Percentiles rank a stretch among this genome's conserved stretches.
These are phyloP conservation scores for Cytospora chrysosperma DNA, from an alignment of 2,329 filamentous ascomycete genomes.

Conservation along the genomic window DNA sequence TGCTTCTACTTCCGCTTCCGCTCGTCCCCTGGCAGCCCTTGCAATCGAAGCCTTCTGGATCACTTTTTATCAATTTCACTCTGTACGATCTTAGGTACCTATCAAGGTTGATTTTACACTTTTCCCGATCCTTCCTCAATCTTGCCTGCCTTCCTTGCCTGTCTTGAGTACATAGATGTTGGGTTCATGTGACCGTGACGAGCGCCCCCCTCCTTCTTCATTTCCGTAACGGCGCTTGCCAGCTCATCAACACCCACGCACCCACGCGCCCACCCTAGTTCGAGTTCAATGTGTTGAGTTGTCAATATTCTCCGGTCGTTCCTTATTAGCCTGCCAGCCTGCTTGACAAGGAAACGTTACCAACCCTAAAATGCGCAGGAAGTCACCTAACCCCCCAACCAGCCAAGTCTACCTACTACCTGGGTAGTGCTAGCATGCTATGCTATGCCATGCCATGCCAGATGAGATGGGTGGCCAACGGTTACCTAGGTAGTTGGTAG, in stretches of 20 bases:
- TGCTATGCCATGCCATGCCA: too few relatives aligned
- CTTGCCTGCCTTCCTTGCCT: not conserved
- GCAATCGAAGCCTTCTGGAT: not conserved
- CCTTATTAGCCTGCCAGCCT: not conserved
- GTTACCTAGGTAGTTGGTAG: too few relatives aligned
- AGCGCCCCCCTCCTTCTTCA: conserved; percentile 12
- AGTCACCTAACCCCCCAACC: not conserved
- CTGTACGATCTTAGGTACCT: not conserved
- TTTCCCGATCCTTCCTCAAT: not conserved
- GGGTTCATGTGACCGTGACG: conserved; percentile 5
- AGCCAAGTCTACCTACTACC: not conserved
- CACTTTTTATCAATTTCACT: not conserved
- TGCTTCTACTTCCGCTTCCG: not conserved
- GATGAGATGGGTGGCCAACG: too few relatives aligned
- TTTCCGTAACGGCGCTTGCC: conserved; percentile 16
- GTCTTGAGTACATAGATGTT: not conserved
- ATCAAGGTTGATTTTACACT: not conserved
- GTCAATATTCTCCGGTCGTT: not conserved
- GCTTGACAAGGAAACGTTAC: conserved; percentile 11
- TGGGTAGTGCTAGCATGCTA: not conserved
- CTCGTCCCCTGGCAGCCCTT: not conserved
- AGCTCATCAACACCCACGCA: conserved; percentile 16
- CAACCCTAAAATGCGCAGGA: not conserved
- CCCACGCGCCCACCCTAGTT: not conserved
- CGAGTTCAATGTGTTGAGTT: not conserved